Conservation (phyloP, 1,284 basidiomycete genomes). For the Trametes versicolor region DNA sequence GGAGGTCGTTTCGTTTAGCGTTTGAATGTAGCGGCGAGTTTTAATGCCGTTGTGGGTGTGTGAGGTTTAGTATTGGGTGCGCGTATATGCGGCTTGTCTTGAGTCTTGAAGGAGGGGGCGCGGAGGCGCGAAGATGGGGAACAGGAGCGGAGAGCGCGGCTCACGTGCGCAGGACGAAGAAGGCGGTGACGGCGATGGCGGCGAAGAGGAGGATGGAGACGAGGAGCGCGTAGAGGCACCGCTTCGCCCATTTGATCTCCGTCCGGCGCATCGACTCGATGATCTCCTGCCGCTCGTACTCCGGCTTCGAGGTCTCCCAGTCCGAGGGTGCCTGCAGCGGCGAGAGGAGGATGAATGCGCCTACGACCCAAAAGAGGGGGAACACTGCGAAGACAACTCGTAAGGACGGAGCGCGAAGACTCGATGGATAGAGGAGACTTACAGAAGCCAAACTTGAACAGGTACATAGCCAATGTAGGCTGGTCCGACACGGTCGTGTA, state of each 20-base stretch:
- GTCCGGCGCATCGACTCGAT: slow-evolving; percentile 47
- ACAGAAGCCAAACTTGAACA: slow-evolving; percentile 48
- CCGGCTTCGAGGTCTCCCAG: slow-evolving; percentile 51
- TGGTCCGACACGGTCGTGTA: slow-evolving; percentile 41
- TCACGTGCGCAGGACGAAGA: slow-evolving; percentile 31
- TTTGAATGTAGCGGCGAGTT: not conserved
- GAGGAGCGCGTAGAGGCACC: slow-evolving; percentile 46
- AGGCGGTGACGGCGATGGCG: slow-evolving; percentile 27
- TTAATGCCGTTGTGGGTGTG: not conserved
- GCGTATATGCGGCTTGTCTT: not conserved
- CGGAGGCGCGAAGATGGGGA: not conserved
- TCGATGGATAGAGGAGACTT: slow-evolving; percentile 22
- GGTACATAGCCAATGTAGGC: slow-evolving; percentile 45
- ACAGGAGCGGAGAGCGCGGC: not conserved
- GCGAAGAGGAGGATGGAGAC: slow-evolving; percentile 26
- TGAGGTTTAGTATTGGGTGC: not conserved
- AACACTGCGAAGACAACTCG: slow-evolving; percentile 45
- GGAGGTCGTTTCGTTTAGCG: not conserved
- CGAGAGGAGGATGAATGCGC: slow-evolving; percentile 50
- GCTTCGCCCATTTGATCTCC: slow-evolving; percentile 53
- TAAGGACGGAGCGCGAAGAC: not conserved
- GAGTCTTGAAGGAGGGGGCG: not conserved
- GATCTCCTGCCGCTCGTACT: slow-evolving; percentile 48
- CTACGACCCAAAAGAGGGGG: slow-evolving; percentile 54
- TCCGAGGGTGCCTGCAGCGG: slow-evolving; percentile 49